Conservation (phyloP, 2,329 filamentous ascomycete genomes). For the Cercospora berteroae region DNA sequence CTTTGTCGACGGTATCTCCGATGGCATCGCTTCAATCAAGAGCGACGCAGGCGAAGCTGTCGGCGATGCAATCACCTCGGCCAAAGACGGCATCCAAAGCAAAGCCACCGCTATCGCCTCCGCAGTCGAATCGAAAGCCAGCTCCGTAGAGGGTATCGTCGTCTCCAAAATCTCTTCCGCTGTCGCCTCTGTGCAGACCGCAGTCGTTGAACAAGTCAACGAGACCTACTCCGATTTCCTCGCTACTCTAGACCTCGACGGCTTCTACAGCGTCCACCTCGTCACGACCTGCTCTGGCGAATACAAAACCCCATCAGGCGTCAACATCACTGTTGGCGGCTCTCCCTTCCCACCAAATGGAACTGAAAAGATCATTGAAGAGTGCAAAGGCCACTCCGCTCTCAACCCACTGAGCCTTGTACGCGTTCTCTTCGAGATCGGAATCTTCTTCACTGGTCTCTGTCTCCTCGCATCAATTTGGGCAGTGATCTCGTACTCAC, state of each 20-base stretch:
- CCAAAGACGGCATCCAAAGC: conserved; percentile 27
- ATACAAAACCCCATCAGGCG: conserved; percentile 41
- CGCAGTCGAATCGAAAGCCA: conserved; percentile 23
- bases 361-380: conserved; percentile 51
- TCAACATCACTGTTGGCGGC: conserved; percentile 44
- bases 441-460: conserved; percentile 53
- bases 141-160: conserved; percentile 23
- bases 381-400: conserved; percentile 54
- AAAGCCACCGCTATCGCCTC: conserved; percentile 25
- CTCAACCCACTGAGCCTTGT: conserved; percentile 56
- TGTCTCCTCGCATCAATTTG: conserved; percentile 48
- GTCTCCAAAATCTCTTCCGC: conserved; percentile 26
- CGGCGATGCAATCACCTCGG: conserved; percentile 25
- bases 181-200: conserved; percentile 38
- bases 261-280: conserved; percentile 62
- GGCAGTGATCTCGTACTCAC: conserved; percentile 42
- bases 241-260: conserved; percentile 52
- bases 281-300: conserved; percentile 57
- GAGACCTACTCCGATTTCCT: conserved; percentile 43
- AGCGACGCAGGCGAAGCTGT: conserved; percentile 18
- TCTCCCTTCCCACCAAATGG: conserved; percentile 30
- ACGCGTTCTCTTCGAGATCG: conserved; percentile 59
- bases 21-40: conserved; percentile 18
- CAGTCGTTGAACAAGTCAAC: conserved; percentile 44
- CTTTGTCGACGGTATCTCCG: conserved; percentile 31